Percentiles rank a stretch among this genome's conserved stretches.
Evolutionary conservation across 2,329 filamentous ascomycete genomes (phyloP).

Genomic region (Blastomyces percursus): DNA sequence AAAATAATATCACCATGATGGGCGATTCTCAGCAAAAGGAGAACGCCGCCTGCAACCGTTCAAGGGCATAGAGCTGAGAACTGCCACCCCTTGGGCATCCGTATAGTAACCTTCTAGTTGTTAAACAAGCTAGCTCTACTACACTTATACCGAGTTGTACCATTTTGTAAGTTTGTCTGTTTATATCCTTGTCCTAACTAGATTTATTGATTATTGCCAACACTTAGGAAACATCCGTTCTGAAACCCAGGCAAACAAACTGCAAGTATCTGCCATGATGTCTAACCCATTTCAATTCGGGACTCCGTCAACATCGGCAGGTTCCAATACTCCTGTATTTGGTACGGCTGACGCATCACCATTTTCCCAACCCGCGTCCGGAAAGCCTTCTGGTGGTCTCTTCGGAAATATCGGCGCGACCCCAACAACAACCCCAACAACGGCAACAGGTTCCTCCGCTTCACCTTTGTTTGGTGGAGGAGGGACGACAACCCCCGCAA

Average conservation of each 20-base stretch:
- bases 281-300: slow-evolving; percentile 31
- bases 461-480: slow-evolving; percentile 8
- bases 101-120: not conserved
- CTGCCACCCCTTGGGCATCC: not conserved
- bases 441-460: slow-evolving; percentile 4
- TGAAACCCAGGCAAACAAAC: not conserved
- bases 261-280: slow-evolving; percentile 15
- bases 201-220: not conserved
- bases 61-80: not conserved
- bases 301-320: slow-evolving; percentile 26
- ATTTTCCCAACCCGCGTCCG: slow-evolving; percentile 9
- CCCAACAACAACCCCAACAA: slow-evolving; percentile 5
- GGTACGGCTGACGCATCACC: slow-evolving; percentile 3
- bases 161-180: not conserved
- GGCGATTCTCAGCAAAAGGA: not conserved
- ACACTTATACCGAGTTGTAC: not conserved
- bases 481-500: not conserved
- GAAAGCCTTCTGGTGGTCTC: slow-evolving; percentile 7
- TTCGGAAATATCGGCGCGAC: slow-evolving; percentile 14
- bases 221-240: not conserved
- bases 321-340: slow-evolving; percentile 15
- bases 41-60: not conserved
- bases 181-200: not conserved
- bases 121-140: too few species aligned
- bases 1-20: not conserved